These are phyloP conservation scores for Pseudocercospora musae DNA, from an alignment of 2,329 filamentous ascomycete genomes.

Conservation along the genomic window DNA sequence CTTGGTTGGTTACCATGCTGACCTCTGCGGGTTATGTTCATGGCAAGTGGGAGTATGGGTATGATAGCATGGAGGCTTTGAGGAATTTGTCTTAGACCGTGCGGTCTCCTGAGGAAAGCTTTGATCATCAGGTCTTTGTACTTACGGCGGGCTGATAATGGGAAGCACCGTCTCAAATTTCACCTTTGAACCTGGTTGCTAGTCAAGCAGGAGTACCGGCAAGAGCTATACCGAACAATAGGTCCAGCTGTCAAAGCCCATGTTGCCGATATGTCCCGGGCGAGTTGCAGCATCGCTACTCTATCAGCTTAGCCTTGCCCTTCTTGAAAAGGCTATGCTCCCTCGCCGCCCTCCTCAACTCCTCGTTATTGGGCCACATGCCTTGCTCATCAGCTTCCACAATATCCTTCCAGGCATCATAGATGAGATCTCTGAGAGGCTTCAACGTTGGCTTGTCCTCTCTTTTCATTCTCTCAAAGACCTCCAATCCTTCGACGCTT, in stretches of 20 bases:
- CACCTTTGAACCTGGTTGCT: too few species aligned
- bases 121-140: too few species aligned
- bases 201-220: too few species aligned
- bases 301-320: not conserved
- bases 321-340: not conserved
- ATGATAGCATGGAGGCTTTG: not conserved
- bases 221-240: too few species aligned
- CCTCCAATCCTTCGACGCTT: conserved; percentile 31
- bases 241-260: too few species aligned
- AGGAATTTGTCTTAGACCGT: not conserved
- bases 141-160: too few species aligned
- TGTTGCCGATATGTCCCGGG: too few species aligned
- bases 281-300: too few species aligned
- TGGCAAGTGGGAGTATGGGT: not conserved
- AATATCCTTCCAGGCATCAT: not conserved
- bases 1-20: conserved; percentile 65
- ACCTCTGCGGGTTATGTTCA: not conserved
- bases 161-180: too few species aligned
- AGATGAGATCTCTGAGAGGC: not conserved
- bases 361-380: not conserved
- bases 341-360: not conserved
- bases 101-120: too few species aligned
- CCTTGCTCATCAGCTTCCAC: not conserved
- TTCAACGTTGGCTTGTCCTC: not conserved
- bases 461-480: not conserved